Conservation (phyloP, 345 rosid species). For the Aethionema arabicum region DNA sequence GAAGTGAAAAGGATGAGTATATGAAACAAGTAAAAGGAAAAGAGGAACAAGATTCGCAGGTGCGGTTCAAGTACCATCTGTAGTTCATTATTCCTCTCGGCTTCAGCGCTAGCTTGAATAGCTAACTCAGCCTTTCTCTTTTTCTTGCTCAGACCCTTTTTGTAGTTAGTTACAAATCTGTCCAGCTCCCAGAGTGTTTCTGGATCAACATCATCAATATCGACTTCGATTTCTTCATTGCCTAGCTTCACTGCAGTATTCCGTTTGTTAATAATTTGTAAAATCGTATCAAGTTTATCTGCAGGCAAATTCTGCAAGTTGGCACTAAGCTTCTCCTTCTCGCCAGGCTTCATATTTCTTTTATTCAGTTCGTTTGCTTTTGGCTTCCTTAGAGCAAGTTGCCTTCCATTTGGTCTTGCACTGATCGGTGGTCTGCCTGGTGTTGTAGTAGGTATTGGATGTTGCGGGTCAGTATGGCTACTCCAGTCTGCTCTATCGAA, state of each 20-base stretch:
- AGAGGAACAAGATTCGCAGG: background rate
- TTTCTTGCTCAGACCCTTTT: conserved; percentile 92
- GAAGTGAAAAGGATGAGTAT: background rate
- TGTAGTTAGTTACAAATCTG: conserved; percentile 92
- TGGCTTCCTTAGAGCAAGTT: conserved; percentile 88
- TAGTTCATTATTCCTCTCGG: conserved; percentile 50
- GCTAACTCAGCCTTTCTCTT: conserved; percentile 97
- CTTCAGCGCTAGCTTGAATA: conserved; percentile 71
- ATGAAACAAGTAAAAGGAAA: background rate
- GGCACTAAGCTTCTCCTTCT: conserved; percentile 94
- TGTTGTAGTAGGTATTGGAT: conserved; percentile 51
- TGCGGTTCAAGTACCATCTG: conserved; percentile 50
- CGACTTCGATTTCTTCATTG: conserved; percentile 96
- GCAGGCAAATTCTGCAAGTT: conserved; percentile 84
- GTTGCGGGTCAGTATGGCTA: conserved; percentile 47
- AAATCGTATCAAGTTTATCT: conserved; percentile 91
- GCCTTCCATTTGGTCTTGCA: conserved; percentile 74
- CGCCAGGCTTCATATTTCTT: conserved; percentile 96
- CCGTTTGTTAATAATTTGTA: conserved; percentile 90
- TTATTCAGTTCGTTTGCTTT: conserved; percentile 93
- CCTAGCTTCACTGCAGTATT: conserved; percentile 72
- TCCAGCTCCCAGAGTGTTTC: conserved; percentile 99
- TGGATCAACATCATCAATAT: conserved; percentile 91
- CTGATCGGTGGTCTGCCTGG: conserved; percentile 48
- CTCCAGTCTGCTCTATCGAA: conserved; percentile 77